Conservation (phyloP, 1,284 basidiomycete species). For the Malassezia yamatoensis region DNA sequence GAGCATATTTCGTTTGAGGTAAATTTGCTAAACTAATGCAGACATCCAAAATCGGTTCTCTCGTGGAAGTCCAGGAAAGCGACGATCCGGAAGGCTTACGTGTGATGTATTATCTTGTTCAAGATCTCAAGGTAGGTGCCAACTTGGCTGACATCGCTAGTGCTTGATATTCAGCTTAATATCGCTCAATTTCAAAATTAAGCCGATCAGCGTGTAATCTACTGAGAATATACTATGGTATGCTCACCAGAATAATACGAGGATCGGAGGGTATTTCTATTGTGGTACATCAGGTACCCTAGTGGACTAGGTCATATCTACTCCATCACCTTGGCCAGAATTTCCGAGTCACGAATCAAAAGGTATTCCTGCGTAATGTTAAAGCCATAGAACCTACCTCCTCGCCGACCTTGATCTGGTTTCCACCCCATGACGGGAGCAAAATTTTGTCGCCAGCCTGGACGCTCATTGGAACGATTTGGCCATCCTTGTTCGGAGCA, state of each 20-base stretch:
- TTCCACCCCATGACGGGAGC: constrained; percentile 90
- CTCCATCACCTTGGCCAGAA: constrained; percentile 92
- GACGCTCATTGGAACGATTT: constrained; percentile 66
- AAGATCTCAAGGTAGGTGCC: constrained; percentile 72
- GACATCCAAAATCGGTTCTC: constrained; percentile 94
- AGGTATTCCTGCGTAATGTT: constrained; percentile 65
- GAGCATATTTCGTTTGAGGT: constrained; percentile 98
- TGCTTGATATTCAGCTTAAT: constrained; percentile 96
- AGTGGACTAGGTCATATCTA: constrained; percentile 49
- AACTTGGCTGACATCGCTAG: constrained; percentile 51
- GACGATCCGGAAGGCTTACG: constrained; percentile 93
- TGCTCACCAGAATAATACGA: background rate
- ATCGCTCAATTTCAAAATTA: constrained; percentile 98
- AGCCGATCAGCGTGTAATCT: constrained; percentile 60
- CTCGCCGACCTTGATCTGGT: constrained; percentile 88
- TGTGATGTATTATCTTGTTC: constrained; percentile 98
- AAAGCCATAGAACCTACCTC: constrained; percentile 58
- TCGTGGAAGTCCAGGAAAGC: constrained; percentile 92
- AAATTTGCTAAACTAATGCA: constrained; percentile 51
- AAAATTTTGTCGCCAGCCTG: constrained; percentile 84
- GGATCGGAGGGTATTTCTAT: background rate
- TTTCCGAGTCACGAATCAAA: constrained; percentile 89
- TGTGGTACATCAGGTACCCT: background rate
- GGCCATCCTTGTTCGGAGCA: constrained; percentile 72
- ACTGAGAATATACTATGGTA: background rate